These are phyloP conservation scores for Huntiella bhutanensis DNA, from an alignment of 2,329 filamentous ascomycete genomes.

Conservation along the genomic window DNA sequence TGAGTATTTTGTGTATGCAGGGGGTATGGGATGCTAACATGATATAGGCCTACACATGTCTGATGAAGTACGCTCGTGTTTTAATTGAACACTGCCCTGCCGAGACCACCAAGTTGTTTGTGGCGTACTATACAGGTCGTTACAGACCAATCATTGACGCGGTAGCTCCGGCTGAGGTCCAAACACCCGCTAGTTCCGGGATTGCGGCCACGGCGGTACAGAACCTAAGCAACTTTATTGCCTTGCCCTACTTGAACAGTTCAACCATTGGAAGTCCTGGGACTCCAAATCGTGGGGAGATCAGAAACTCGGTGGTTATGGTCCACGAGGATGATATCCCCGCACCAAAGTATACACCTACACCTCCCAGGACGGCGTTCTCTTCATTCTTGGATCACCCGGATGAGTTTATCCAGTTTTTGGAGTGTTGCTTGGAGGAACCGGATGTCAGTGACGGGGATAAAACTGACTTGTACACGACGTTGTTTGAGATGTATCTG, in stretches of 20 bases:
- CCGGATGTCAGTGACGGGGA: conserved; percentile 53
- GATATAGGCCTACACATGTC: conserved; percentile 55
- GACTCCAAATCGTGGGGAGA: conserved; percentile 27
- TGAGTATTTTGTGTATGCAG: conserved; percentile 23
- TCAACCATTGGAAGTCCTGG: conserved; percentile 35
- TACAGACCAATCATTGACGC: conserved; percentile 49
- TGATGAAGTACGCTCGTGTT: conserved; percentile 91
- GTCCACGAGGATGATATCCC: conserved; percentile 28
- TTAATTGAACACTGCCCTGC: conserved; percentile 71
- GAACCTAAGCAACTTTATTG: conserved; percentile 66
- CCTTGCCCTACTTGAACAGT: conserved; percentile 67
- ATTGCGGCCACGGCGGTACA: conserved; percentile 62
- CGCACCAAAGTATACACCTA: conserved; percentile 49
- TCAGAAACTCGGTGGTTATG: conserved; percentile 27
- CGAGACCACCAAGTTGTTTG: conserved; percentile 71
- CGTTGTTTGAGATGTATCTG: conserved; percentile 94
- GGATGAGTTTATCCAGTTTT: conserved; percentile 75
- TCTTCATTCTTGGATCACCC: conserved; percentile 93
- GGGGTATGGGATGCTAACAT: no score
- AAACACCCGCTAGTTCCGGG: conserved; percentile 17
- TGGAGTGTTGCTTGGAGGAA: conserved; percentile 70
- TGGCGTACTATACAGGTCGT: conserved; percentile 81
- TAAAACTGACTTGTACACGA: conserved; percentile 76
- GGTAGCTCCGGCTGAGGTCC: not conserved
- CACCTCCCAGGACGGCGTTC: conserved; percentile 75